These are phyloP conservation scores for Anisodus tanguticus DNA, from an alignment of 257 asterid species.

Conservation along the genomic window DNA sequence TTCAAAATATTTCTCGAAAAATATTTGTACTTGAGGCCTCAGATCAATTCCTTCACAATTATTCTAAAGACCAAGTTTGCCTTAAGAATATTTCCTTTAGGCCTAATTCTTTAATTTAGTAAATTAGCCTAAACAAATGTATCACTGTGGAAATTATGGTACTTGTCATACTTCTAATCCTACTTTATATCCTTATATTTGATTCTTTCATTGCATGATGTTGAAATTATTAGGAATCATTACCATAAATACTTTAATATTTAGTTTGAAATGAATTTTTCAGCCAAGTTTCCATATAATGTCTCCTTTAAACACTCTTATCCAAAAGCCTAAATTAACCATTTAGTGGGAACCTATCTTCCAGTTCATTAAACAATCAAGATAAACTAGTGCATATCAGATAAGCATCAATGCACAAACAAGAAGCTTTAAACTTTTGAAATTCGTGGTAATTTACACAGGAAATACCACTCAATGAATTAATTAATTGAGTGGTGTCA, in stretches of 20 bases:
- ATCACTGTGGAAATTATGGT: background rate
- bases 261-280: background rate
- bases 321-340: background rate
- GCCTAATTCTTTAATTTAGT: background rate
- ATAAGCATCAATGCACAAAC: slow-evolving; percentile 1
- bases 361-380: background rate
- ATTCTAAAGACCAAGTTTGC: background rate
- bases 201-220: background rate
- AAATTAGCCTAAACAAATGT: slow-evolving; percentile 6
- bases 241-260: background rate
- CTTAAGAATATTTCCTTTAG: background rate
- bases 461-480: background rate
- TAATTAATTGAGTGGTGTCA: slow-evolving; percentile 18
- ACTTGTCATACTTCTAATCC: background rate
- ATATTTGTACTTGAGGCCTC: background rate
- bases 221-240: background rate
- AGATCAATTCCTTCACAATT: background rate
- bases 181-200: background rate
- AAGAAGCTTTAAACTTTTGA: background rate
- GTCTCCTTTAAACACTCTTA: background rate
- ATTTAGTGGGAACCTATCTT: background rate
- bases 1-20: background rate
- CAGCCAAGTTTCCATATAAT: background rate
- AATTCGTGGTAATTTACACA: background rate
- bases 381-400: background rate